Evolutionary conservation across 306 rosid genomes (phyloP).

Genomic region (Quercus mongolica): DNA sequence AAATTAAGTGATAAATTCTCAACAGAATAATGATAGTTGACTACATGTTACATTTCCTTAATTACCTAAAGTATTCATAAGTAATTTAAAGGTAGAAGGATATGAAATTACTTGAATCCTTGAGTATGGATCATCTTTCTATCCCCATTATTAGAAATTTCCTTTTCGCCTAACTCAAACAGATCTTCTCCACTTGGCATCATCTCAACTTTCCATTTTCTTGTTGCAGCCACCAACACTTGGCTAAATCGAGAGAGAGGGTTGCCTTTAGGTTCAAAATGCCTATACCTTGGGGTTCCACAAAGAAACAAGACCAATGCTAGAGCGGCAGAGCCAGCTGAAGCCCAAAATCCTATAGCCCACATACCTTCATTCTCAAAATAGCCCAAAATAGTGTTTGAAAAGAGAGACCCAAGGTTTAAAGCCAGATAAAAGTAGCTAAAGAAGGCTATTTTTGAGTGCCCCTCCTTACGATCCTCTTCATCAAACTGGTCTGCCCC

Average conservation of each 20-base stretch:
- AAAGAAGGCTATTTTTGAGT: constrained; percentile 64
- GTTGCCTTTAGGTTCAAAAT: constrained; percentile 61
- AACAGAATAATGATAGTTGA: no score
- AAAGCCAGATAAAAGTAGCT: constrained; percentile 83
- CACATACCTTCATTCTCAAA: constrained; percentile 73
- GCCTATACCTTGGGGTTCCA: constrained; percentile 66
- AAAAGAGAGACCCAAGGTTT: constrained; percentile 75
- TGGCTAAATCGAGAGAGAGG: constrained; percentile 67
- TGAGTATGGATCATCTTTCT: constrained; percentile 64
- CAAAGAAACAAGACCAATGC: constrained; percentile 66
- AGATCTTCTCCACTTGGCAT: constrained; percentile 27
- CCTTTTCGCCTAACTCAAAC: constrained; percentile 36
- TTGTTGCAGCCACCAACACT: constrained; percentile 54
- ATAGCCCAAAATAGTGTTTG: constrained; percentile 73
- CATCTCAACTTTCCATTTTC: constrained; percentile 60
- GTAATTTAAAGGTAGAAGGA: background rate
- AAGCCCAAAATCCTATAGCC: constrained; percentile 84
- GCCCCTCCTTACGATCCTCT: constrained; percentile 53
- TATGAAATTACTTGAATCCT: constrained; percentile 55
- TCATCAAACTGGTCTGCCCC: constrained; percentile 92
- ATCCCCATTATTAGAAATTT: constrained; percentile 24
- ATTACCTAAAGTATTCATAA: background rate
- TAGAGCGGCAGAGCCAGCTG: constrained; percentile 58
- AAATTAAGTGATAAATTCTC: no score
- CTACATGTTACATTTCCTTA: background rate